phyloP scores from a whole-genome alignment of 208 protist species.

The Trypanosoma mega region DNA sequence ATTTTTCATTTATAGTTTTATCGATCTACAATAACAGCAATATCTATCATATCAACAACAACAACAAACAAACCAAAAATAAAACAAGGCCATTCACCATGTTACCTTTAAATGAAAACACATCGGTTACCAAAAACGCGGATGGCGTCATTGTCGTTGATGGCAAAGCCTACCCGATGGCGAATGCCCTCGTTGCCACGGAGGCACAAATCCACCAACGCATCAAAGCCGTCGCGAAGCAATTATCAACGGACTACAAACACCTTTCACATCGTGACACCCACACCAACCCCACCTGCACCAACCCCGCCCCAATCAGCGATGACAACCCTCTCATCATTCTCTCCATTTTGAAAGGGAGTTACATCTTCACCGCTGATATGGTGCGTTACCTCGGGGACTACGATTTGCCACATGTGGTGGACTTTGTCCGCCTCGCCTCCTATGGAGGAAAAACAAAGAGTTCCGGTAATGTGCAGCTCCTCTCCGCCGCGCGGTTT shows the following conservation, averaged over 20 bases:
- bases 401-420: constrained; percentile 60
- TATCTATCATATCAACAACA: too few relatives aligned
- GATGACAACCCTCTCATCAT: constrained; percentile 83
- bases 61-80: neutral
- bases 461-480: constrained; percentile 60
- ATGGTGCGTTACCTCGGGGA: constrained; percentile 81
- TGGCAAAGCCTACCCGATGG: constrained; percentile 81
- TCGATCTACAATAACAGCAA: too few relatives aligned
- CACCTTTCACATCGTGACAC: constrained; percentile 47
- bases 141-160: constrained; percentile 65
- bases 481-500: constrained; percentile 61
- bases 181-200: constrained; percentile 60
- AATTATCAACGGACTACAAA: constrained; percentile 68
- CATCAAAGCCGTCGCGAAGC: constrained; percentile 55
- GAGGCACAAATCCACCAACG: constrained; percentile 60
- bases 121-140: constrained; percentile 25
- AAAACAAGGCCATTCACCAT: neutral
- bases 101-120: neutral
- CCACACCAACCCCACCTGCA: constrained; percentile 6
- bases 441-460: constrained; percentile 71
- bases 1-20: too few relatives aligned
- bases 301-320: constrained; percentile 43
- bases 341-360: constrained; percentile 88
- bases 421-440: constrained; percentile 83
- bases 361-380: constrained; percentile 91